Percentiles rank a stretch among this genome's conserved stretches.
Conservation (phyloP, 345 rosid species). For the Geranium brycei region DNA sequence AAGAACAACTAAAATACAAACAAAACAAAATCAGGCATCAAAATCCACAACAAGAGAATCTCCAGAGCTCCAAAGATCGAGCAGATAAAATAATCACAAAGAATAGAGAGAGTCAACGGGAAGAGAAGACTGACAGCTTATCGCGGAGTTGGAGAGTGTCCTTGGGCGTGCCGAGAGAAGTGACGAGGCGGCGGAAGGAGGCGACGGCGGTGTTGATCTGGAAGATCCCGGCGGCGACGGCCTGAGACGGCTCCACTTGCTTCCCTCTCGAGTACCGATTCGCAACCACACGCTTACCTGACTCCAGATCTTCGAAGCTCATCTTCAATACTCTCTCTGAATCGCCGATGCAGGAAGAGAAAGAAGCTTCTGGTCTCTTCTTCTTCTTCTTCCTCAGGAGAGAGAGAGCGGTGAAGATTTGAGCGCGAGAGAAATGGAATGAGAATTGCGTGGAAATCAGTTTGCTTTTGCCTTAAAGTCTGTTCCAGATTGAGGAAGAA, state of each 20-base stretch:
- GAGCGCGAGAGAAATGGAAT: no score
- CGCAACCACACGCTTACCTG: conserved; percentile 12
- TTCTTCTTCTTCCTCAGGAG: no score
- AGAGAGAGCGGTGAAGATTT: no score
- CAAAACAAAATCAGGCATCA: no score
- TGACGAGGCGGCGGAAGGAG: conserved; percentile 56
- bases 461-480: no score
- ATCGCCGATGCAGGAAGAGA: no score
- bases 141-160: conserved; percentile 59
- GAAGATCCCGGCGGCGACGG: conserved; percentile 63
- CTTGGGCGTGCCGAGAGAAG: conserved; percentile 59
- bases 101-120: neutral
- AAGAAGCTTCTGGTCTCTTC: no score
- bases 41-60: neutral
- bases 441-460: no score
- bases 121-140: conserved; percentile 34
- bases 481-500: no score
- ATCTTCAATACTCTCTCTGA: neutral
- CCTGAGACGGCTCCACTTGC: conserved; percentile 36
- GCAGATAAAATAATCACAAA: conserved; percentile 1
- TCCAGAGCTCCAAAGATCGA: neutral
- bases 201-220: conserved; percentile 55
- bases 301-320: conserved; percentile 62
- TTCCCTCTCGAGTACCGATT: conserved; percentile 11
- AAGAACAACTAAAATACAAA: no score